Evolutionary conservation across 2,329 filamentous ascomycete genomes (phyloP), one percentile per base, ranked within the genome.

Genomic region (Dactylonectria macrodidyma): DNA sequence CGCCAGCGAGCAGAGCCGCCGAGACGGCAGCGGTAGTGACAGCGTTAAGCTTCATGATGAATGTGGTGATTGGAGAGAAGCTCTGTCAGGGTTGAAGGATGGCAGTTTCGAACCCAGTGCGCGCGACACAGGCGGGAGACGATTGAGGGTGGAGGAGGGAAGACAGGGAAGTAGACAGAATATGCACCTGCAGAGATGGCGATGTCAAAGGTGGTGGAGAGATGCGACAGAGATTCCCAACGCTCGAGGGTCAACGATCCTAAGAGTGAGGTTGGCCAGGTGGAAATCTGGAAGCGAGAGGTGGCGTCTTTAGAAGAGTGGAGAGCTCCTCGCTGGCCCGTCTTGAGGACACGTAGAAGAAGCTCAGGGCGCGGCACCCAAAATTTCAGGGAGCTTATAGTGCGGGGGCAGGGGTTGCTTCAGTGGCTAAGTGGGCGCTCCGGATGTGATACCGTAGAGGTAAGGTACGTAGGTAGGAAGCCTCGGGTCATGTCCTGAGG

Each of bases 1-100:
- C 91, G 81, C 91, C 89, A 74, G 91, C 92, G 79, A 93, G 83
- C 74, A 94, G 71, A 69, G 93, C 90, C 78, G 93, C 92, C 80
- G 93, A 92, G 79, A 92, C 89, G 75, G 92, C 90, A 74, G 92
- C 92, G 78, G 94, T 89, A 79, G 94, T 89, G 79, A 92, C 90
- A 81, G 92, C 87, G 85, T 93, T 92, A 84, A 97, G 90, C 90
- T 92, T 94, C 94, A 97, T 97, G 80, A 79, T 91, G 87, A 59
- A 61, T 56, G 69, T 67, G 92, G 95, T 95, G 80, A 72, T 65
- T 66, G 41, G 66, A 58, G 63, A 33, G 59, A 72, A 73, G 70
- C 59, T 73, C 59, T 11, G 51, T 54, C 41, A 44, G 41, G 52
- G 52, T 41, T 58, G 60, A 56, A 46, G 19, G 52, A 62, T 58